Evolutionary conservation across 192 early-diverging fungal species (phyloP), one percentile per base, ranked within the genome.

Genomic region (Mortierella claussenii): DNA sequence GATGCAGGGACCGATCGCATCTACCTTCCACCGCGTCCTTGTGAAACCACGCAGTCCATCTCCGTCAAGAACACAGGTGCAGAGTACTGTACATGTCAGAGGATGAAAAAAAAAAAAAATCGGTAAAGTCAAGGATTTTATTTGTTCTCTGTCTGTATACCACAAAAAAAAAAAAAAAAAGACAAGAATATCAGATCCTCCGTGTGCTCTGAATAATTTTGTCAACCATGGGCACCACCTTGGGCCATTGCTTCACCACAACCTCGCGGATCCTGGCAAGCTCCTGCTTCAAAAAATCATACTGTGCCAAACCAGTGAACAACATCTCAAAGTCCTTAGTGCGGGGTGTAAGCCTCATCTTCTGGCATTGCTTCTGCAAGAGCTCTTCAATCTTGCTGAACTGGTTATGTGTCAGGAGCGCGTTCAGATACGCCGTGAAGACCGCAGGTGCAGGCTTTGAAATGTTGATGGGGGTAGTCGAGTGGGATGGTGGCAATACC

Each of bases 361-460:
- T 18, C 1, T 32, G 42, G 23, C 58, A 62, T 1, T 24, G 52
- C 1, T 49, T 53, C 1, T 45, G 13, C 23, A 76, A 21, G 21
- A 76, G 49, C 0, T 11, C 31, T 24, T 67, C 59, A 54, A 76
- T 61, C 46, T 76, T 65, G 0, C 11, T 13, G 20, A 76, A 76
- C 44, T 65, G 73, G 26, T 76, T 76, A 31, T 76, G 73, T 4
- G 73, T 76, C 59, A 76, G 27, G 0, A 76, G 73, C 15, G 73
- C 64, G 20, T 76, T 67, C 45, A 76, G 31, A 15, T 76, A 76
- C 9, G 73, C 73, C 7, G 65, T 51, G 27, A 76, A 76, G 1
- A 76, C 73, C 36, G 66, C 73, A 15, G 73, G 59, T 2, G 30
- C 59, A 1, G 68, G 68, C 11, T 20, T 60, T 15, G 30, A 1